Conservation (phyloP, 1,284 basidiomycete species). For the Tetrapyrgos nigripes region DNA sequence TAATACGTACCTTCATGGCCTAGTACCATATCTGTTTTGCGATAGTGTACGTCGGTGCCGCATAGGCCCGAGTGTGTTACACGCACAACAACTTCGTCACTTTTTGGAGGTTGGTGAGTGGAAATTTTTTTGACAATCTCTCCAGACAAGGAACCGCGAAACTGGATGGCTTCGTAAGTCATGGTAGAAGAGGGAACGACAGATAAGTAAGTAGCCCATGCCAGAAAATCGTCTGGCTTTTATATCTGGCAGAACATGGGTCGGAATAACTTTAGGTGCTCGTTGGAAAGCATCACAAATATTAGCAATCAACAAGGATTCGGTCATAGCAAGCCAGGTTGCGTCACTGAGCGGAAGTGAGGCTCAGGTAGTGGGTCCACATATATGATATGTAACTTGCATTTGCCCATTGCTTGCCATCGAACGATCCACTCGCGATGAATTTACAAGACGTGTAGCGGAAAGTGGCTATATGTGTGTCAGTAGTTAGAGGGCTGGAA, state of each 20-base stretch:
- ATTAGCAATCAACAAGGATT: too few relatives aligned
- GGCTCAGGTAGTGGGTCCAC: too few relatives aligned
- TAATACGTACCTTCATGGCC: conserved; percentile 55
- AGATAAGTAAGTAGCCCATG: not conserved
- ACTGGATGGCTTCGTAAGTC: conserved; percentile 9
- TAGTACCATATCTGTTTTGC: conserved; percentile 30
- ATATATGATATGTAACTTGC: too few relatives aligned
- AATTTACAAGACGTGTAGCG: too few relatives aligned
- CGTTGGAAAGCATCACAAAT: too few relatives aligned
- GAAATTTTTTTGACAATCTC: conserved; percentile 9
- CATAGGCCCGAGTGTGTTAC: conserved; percentile 50
- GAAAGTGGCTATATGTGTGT: too few relatives aligned
- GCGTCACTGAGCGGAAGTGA: too few relatives aligned
- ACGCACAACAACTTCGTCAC: conserved; percentile 40
- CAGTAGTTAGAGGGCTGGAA: too few relatives aligned
- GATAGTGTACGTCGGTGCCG: conserved; percentile 51
- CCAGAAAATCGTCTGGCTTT: not conserved
- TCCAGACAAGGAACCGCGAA: conserved; percentile 7
- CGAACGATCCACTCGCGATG: too few relatives aligned
- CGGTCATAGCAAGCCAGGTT: too few relatives aligned
- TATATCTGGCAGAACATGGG: not conserved
- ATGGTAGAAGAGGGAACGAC: not conserved
- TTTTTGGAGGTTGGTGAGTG: conserved; percentile 6
- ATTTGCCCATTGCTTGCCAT: too few relatives aligned
- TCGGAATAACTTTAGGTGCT: too few relatives aligned